Conservation (phyloP, 1,139 yeast genomes). For the Meyerozyma smithsonii region DNA sequence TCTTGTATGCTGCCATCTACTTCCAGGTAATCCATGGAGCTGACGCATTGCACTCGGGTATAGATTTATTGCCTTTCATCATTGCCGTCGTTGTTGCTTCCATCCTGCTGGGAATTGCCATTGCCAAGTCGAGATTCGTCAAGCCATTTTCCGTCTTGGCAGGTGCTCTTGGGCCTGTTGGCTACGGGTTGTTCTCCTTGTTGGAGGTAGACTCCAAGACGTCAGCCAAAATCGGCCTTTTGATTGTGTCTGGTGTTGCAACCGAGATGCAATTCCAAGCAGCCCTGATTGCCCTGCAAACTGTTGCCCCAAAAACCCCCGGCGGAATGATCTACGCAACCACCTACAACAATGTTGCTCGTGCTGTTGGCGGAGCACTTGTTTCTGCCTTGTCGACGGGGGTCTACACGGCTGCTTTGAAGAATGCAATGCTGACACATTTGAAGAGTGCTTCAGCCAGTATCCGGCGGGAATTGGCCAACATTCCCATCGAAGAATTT, state of each 20-base stretch:
- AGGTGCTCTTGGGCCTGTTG: conserved; percentile 25
- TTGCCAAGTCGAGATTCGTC: conserved; percentile 26
- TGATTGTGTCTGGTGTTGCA: conserved; percentile 28
- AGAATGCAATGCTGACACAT: conserved; percentile 11
- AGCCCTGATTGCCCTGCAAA: conserved; percentile 24
- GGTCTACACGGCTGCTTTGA: conserved; percentile 26
- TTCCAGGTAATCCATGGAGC: conserved; percentile 33
- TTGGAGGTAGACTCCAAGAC: conserved; percentile 26
- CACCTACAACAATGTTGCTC: conserved; percentile 25
- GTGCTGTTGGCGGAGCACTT: conserved; percentile 30
- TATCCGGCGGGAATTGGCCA: conserved; percentile 17
- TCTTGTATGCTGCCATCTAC: conserved; percentile 29
- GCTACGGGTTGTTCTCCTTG: conserved; percentile 30
- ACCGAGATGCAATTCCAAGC: conserved; percentile 29
- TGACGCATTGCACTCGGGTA: conserved; percentile 35
- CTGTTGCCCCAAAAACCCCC: conserved; percentile 32
- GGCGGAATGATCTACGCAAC: conserved; percentile 37
- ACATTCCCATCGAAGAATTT: conserved; percentile 13
- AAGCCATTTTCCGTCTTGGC: conserved; percentile 29
- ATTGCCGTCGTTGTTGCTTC: conserved; percentile 30
- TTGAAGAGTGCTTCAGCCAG: conserved; percentile 14
- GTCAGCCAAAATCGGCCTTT: conserved; percentile 28
- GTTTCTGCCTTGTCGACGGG: conserved; percentile 31
- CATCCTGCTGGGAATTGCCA: conserved; percentile 23
- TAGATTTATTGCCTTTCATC: conserved; percentile 33